These are phyloP conservation scores for Monilinia fructicola DNA, from an alignment of 2,329 filamentous ascomycete species.

Conservation along the genomic window DNA sequence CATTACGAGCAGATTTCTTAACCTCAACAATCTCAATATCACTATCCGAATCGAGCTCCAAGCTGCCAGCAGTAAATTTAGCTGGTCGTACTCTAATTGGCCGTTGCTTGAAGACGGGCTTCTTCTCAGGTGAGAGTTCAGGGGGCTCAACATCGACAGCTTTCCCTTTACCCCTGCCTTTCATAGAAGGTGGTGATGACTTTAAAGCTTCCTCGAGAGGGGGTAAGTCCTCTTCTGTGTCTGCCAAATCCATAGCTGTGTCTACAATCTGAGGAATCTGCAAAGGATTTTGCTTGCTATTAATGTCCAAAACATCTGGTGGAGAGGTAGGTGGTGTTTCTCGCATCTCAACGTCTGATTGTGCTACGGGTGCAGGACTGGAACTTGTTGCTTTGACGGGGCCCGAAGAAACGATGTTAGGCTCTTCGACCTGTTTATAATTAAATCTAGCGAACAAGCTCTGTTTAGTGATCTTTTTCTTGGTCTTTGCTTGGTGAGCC, in stretches of 20 bases:
- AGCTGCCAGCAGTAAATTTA: slow-evolving; percentile 41
- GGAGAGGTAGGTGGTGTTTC: slow-evolving; percentile 75
- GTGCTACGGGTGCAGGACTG: slow-evolving; percentile 46
- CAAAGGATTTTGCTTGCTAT: slow-evolving; percentile 36
- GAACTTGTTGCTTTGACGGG: slow-evolving; percentile 52
- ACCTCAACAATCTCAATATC: slow-evolving; percentile 44
- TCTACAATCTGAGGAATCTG: slow-evolving; percentile 8
- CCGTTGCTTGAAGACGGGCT: slow-evolving; percentile 34
- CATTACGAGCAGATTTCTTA: slow-evolving; percentile 43
- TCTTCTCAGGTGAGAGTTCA: slow-evolving; percentile 27
- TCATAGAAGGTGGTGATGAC: slow-evolving; percentile 31
- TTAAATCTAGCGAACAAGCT: slow-evolving; percentile 84
- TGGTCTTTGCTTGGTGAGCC: slow-evolving; percentile 83
- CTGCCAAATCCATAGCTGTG: background rate
- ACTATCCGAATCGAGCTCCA: slow-evolving; percentile 48
- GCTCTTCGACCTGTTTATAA: slow-evolving; percentile 52
- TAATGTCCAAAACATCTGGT: slow-evolving; percentile 22
- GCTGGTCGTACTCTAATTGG: slow-evolving; percentile 45
- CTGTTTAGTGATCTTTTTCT: slow-evolving; percentile 84
- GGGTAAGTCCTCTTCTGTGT: slow-evolving; percentile 27
- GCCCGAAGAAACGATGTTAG: slow-evolving; percentile 36
- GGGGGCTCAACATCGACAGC: slow-evolving; percentile 42
- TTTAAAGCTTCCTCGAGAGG: slow-evolving; percentile 29
- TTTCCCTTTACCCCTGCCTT: slow-evolving; percentile 63
- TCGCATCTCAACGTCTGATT: slow-evolving; percentile 53